Evolutionary conservation across 306 rosid genomes (phyloP).

Genomic region (Acacia crassicarpa): DNA sequence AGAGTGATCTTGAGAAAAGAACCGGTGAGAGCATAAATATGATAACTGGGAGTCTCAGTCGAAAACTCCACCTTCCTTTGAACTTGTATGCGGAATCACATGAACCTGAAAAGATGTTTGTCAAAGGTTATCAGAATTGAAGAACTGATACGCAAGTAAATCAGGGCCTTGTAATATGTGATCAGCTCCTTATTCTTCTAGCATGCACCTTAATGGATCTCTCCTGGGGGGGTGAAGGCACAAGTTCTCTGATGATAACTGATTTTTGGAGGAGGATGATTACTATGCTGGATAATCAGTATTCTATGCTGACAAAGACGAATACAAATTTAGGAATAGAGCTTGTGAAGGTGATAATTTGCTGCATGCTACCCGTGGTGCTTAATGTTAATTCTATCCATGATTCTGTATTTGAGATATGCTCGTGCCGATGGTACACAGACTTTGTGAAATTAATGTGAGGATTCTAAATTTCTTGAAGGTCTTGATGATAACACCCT

Average conservation of each 20-base stretch:
- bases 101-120: constrained; percentile 41
- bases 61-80: background rate
- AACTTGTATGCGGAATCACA: constrained; percentile 42
- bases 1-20: constrained; percentile 5
- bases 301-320: constrained; percentile 24
- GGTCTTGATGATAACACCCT: constrained; percentile 60
- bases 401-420: constrained; percentile 59
- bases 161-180: constrained; percentile 82
- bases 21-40: background rate
- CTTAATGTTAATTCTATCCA: constrained; percentile 50
- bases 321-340: constrained; percentile 55
- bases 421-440: constrained; percentile 35
- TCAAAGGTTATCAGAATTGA: constrained; percentile 42
- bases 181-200: constrained; percentile 80
- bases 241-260: constrained; percentile 70
- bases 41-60: background rate
- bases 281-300: background rate
- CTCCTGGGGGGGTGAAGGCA: constrained; percentile 65
- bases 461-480: constrained; percentile 51
- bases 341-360: constrained; percentile 45
- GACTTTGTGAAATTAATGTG: constrained; percentile 27
- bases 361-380: constrained; percentile 53
- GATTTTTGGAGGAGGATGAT: constrained; percentile 45
- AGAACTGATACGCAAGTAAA: constrained; percentile 61
- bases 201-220: constrained; percentile 63